Percentiles rank a stretch among this genome's conserved stretches.
Evolutionary conservation across 768 basidiomycete genomes (phyloP).

Genomic region (Austroboletus eburneus): DNA sequence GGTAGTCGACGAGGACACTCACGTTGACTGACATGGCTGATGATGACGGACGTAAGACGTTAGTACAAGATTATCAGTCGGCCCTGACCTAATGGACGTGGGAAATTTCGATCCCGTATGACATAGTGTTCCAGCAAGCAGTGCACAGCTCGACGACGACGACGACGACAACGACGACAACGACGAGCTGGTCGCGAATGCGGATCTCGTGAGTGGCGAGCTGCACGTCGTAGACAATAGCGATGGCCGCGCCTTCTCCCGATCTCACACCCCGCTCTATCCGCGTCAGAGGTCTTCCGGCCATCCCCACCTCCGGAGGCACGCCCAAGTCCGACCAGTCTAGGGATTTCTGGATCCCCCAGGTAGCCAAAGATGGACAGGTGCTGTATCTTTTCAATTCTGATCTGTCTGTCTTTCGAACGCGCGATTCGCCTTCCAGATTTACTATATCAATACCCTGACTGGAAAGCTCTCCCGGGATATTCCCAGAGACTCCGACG

Average conservation of each 20-base stretch:
- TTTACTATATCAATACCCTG: slow-evolving; percentile 89
- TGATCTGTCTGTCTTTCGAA: neutral
- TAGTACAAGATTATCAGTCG: too few relatives aligned
- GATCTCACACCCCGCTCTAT: slow-evolving; percentile 3
- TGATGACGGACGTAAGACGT: neutral
- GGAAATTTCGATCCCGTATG: slow-evolving; percentile 8
- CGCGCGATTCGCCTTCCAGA: slow-evolving; percentile 42
- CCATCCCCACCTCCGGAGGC: slow-evolving; percentile 18
- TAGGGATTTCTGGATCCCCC: slow-evolving; percentile 89
- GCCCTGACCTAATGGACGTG: too few relatives aligned
- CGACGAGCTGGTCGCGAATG: neutral
- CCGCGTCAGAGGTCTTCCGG: slow-evolving; percentile 28
- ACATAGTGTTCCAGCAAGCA: slow-evolving; percentile 7
- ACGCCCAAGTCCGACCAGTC: slow-evolving; percentile 21
- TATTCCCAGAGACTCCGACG: slow-evolving; percentile 65
- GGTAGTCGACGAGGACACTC: slow-evolving; percentile 9
- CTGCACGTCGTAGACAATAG: slow-evolving; percentile 5
- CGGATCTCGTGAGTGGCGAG: too few relatives aligned
- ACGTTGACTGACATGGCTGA: slow-evolving; percentile 35
- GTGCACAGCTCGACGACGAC: slow-evolving; percentile 13
- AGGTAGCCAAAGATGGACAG: slow-evolving; percentile 76
- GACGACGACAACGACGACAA: neutral
- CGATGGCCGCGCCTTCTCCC: slow-evolving; percentile 17
- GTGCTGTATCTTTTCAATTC: slow-evolving; percentile 38
- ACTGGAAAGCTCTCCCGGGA: slow-evolving; percentile 79